Evolutionary conservation across 371 early-diverging fungal species (phyloP).

Genomic region (Fennellomyces sp.): DNA sequence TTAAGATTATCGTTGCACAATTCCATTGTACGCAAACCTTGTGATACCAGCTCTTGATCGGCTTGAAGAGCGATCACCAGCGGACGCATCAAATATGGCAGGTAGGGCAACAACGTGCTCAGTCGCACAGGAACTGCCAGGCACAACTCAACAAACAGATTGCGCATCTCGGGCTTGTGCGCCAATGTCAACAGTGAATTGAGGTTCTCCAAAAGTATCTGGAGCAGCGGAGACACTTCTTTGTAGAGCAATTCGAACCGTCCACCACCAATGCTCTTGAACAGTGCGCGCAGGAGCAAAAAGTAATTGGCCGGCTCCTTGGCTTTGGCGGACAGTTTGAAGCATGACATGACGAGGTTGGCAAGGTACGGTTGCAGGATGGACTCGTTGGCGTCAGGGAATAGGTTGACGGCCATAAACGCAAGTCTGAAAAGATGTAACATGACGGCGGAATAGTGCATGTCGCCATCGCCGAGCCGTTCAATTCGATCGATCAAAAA

Average conservation of each 20-base stretch:
- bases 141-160: slow-evolving; percentile 88
- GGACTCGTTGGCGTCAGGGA: slow-evolving; percentile 90
- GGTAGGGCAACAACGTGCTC: slow-evolving; percentile 91
- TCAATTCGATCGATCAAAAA: slow-evolving; percentile 86
- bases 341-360: slow-evolving; percentile 86
- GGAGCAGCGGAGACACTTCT: slow-evolving; percentile 92
- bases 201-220: slow-evolving; percentile 87
- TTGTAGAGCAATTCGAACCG: slow-evolving; percentile 72
- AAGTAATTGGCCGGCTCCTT: slow-evolving; percentile 93
- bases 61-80: slow-evolving; percentile 93
- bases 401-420: slow-evolving; percentile 92
- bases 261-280: slow-evolving; percentile 80
- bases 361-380: slow-evolving; percentile 91
- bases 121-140: slow-evolving; percentile 97
- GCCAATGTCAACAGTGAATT: slow-evolving; percentile 83
- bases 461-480: slow-evolving; percentile 79
- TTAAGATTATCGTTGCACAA: slow-evolving; percentile 98
- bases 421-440: slow-evolving; percentile 91
- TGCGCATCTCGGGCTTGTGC: slow-evolving; percentile 84
- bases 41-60: slow-evolving; percentile 90
- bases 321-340: slow-evolving; percentile 83
- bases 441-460: slow-evolving; percentile 78
- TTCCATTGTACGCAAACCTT: slow-evolving; percentile 96
- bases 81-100: slow-evolving; percentile 95
- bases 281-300: slow-evolving; percentile 87